These are phyloP conservation scores for Ophiosphaerella narmari DNA, from an alignment of 2,329 filamentous ascomycete species.

Conservation along the genomic window DNA sequence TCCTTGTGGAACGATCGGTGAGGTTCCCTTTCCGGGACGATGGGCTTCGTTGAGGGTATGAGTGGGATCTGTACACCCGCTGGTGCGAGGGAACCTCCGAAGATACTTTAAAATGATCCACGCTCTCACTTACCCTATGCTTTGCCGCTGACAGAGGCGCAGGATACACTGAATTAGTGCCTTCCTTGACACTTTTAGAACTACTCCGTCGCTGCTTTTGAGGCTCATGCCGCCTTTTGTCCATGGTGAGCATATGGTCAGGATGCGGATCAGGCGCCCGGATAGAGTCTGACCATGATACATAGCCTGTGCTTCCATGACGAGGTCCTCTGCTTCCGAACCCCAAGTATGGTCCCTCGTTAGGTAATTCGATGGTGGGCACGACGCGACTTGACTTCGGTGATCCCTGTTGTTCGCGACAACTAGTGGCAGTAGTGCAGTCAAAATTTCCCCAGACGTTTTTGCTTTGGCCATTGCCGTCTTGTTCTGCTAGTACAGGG, in stretches of 20 bases:
- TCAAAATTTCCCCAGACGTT: background rate
- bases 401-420: conserved; percentile 13
- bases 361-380: conserved; percentile 40
- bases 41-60: conserved; percentile 24
- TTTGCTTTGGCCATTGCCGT: conserved; percentile 25
- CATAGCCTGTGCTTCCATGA: conserved; percentile 40
- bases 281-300: conserved; percentile 51
- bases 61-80: conserved; percentile 27
- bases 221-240: conserved; percentile 1
- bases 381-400: conserved; percentile 20
- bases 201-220: conserved; percentile 1
- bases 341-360: conserved; percentile 42
- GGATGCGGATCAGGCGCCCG: conserved; percentile 19
- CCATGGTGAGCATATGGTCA: conserved; percentile 6
- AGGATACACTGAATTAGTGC: conserved; percentile 8
- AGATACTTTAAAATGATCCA: conserved; percentile 20
- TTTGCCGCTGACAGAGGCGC: conserved; percentile 9
- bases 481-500: conserved; percentile 29
- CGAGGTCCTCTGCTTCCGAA: conserved; percentile 43
- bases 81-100: conserved; percentile 21
- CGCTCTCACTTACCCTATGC: conserved; percentile 8
- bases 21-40: conserved; percentile 23
- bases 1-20: conserved; percentile 11
- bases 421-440: conserved; percentile 5
- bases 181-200: conserved; percentile 3